Evolutionary conservation across 176 grass and related monocot species (phyloP).

Genomic region (Oryza officinalis): DNA sequence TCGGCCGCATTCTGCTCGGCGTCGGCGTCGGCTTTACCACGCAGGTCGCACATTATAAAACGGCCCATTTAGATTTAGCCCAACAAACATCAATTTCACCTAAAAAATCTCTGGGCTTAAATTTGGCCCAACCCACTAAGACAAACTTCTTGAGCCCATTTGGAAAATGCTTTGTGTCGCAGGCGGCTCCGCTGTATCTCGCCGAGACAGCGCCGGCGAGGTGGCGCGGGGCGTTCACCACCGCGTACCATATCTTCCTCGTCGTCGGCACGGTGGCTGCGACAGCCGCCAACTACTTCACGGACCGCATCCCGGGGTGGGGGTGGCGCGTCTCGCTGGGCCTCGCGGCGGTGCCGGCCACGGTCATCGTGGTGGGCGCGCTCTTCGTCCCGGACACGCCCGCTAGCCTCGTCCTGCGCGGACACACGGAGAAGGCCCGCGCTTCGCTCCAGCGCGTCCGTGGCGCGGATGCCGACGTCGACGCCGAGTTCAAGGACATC

Average conservation of each 20-base stretch:
- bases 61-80: too few species aligned
- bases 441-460: slow-evolving; percentile 55
- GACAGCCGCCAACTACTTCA: slow-evolving; percentile 67
- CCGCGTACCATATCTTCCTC: slow-evolving; percentile 69
- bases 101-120: too few species aligned
- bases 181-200: slow-evolving; percentile 64
- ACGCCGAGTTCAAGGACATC: slow-evolving; percentile 63
- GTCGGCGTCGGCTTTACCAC: slow-evolving; percentile 52
- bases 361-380: slow-evolving; percentile 41
- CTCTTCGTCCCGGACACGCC: slow-evolving; percentile 64
- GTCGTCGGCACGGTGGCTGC: slow-evolving; percentile 53
- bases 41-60: slow-evolving; percentile 17
- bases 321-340: slow-evolving; percentile 76
- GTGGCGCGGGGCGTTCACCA: slow-evolving; percentile 80
- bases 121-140: not conserved
- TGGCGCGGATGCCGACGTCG: slow-evolving; percentile 27
- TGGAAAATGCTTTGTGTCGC: not conserved
- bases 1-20: slow-evolving; percentile 54
- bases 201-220: slow-evolving; percentile 66
- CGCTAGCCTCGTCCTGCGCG: slow-evolving; percentile 56
- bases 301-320: slow-evolving; percentile 46
- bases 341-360: slow-evolving; percentile 53
- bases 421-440: slow-evolving; percentile 39
- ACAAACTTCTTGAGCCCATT: not conserved
- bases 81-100: too few species aligned